Evolutionary conservation across 495 filamentous ascomycete genomes (phyloP), one percentile per base, ranked within the genome.

Genomic region (Penicillium subrubescens): DNA sequence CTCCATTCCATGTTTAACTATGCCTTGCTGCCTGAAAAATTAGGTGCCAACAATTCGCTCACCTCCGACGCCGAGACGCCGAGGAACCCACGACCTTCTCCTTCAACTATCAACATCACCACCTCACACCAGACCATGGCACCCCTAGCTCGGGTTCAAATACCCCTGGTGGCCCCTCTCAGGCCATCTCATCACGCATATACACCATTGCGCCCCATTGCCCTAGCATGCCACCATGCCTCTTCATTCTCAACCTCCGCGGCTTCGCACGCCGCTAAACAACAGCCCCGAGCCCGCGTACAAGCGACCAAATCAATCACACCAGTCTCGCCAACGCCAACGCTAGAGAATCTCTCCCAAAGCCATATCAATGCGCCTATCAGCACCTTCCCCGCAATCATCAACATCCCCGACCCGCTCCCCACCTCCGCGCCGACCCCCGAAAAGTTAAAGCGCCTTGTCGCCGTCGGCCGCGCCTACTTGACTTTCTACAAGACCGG

Each of bases 401-500:
- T 82, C 62, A 48, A 60, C 31, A 64, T 70, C 21, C 77, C 80
- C 19, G 51, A 59, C 2, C 33, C 72, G 2, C 35, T 76, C 33
- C n/a, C 54, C 5, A 2, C 70, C 21, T 62, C 64, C 8, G 69
- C 77, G 1, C 8, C 68, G 5, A 52, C 65, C n/a, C 27, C 65
- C 23, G 70, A 74, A 14, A 82, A 81, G 57, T 29, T 75, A 6
- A 73, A 73, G 55, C 76, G 70, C 67, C 78, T 76, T 69, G 62
- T 82, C 67, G 62, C 67, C 27, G 50, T 78, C 43, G 83, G 81
- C 56, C 79, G 76, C 63, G 77, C 80, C 64, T 85, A 81, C 64
- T 69, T 87, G 7, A 75, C 77, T 34, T 98, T 98, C 84, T 98
- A 97, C 86, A 96, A 96, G 73, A 84, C 86, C 27, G 94, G 94